Evolutionary conservation across 306 rosid genomes (phyloP).

Genomic region (Cicer judaicum): DNA sequence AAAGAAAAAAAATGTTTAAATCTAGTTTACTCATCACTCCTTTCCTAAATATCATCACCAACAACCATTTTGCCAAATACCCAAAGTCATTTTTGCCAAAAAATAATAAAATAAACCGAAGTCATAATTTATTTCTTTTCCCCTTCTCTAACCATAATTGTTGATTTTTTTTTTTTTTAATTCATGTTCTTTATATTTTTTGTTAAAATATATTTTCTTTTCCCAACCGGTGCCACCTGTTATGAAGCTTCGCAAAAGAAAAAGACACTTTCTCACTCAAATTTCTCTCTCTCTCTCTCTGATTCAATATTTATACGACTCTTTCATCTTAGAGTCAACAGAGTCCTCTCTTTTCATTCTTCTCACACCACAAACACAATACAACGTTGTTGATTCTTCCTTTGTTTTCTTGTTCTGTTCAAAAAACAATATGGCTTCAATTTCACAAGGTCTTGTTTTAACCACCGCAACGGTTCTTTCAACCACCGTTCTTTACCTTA

Average conservation of each 20-base stretch:
- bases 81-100: not conserved
- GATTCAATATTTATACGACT: constrained; percentile 24
- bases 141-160: too few species aligned
- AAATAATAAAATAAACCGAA: not conserved
- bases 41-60: not conserved
- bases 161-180: too few species aligned
- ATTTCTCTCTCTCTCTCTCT: not conserved
- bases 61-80: not conserved
- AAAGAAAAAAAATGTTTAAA: not conserved
- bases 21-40: not conserved
- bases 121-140: not conserved
- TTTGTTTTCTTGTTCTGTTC: not conserved
- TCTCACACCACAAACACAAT: constrained; percentile 7
- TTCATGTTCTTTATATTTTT: too few species aligned
- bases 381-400: not conserved
- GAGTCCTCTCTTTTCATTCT: constrained; percentile 35
- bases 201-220: not conserved
- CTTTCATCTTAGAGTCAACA: constrained; percentile 41
- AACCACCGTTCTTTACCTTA: constrained; percentile 55
- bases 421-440: constrained; percentile 50
- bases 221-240: not conserved
- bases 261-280: not conserved
- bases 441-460: constrained; percentile 60
- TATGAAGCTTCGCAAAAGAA: constrained; percentile 16
- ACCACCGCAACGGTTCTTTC: constrained; percentile 65